phyloP scores from a whole-genome alignment of 1,139 yeast species.

The Hyphopichia buzzinii region DNA sequence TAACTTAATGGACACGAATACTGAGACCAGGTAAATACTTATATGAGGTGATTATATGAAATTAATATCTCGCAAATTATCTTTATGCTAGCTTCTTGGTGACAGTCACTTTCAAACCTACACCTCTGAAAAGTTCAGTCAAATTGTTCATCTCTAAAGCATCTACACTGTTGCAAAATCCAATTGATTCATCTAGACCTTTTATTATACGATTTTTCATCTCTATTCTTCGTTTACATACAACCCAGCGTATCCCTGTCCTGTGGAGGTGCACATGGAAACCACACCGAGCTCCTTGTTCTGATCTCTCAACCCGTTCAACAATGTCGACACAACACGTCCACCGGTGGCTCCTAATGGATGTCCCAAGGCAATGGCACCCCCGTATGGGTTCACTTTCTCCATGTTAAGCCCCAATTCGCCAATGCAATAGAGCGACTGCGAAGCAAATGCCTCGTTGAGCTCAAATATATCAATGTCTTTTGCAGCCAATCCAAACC shows the following conservation, averaged over 20 bases:
- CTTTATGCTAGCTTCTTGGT: too few species aligned
- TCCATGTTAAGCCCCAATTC: slow-evolving; percentile 27
- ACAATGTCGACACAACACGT: slow-evolving; percentile 30
- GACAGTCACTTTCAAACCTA: too few species aligned
- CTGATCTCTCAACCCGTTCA: slow-evolving; percentile 29
- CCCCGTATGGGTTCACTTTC: slow-evolving; percentile 40
- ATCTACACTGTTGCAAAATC: too few species aligned
- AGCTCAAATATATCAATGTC: slow-evolving; percentile 39
- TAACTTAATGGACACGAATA: too few species aligned
- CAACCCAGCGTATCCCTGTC: slow-evolving; percentile 42
- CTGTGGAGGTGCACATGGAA: slow-evolving; percentile 45
- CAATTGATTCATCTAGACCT: too few species aligned
- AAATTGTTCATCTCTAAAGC: too few species aligned
- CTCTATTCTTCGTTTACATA: slow-evolving; percentile 28
- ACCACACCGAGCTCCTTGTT: slow-evolving; percentile 33
- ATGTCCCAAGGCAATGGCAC: slow-evolving; percentile 45
- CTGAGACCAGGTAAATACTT: too few species aligned
- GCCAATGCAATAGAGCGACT: slow-evolving; percentile 31
- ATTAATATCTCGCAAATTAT: too few species aligned
- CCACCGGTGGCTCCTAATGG: slow-evolving; percentile 45
- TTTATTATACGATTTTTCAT: neutral
- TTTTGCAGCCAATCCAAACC: slow-evolving; percentile 19
- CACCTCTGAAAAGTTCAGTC: too few species aligned
- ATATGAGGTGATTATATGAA: too few species aligned
- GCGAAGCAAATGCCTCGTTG: slow-evolving; percentile 45